Base-by-base conservation (phyloP, 116 monocot species). In the Trichopus zeylanicus region DNA sequence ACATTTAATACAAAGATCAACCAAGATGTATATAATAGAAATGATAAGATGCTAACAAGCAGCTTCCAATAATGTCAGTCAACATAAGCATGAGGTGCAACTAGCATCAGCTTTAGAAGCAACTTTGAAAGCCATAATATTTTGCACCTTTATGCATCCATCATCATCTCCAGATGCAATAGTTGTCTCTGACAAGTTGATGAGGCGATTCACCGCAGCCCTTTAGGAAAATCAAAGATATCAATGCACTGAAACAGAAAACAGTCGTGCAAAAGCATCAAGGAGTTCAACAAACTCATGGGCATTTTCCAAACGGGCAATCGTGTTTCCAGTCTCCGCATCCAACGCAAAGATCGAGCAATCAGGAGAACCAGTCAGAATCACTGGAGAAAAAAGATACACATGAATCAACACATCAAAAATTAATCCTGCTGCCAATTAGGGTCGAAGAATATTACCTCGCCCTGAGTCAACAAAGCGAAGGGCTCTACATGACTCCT, bases 131-230 rank as follows among this genome's bases (percentile, higher is more conserved):
- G 42, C 7, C 13, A 42, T 42, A 2, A 42, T 13, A 42, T 16
- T 42, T 4, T 49, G 22, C 54, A 95, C 94, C 86, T 95, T 95
- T 62, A 89, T 86, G 74, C 76, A 89, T 27, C 94, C 94, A 53
- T 77, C 74, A 51, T 95, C 94, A 66, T 95, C 94, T 56, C 94
- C 94, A 11, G 94, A 81, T 54, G 94, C 89, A 70, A 95, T 55
- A 4, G 74, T 89, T 5, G 81, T 83, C 62, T 95, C 94, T 21
- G 94, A 83, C 78, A 95, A 68, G 62, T 55, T 83, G 23, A 95
- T 72, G 30, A 95, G 46, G 25, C 84, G 75, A 65, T 84, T 86
- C 28, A 95, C 64, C 2, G 83, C 68, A 61, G 75, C 73, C 67
- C 94, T 95, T 18, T 25, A 10, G 26, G 51, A 9, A 27, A 42